phyloP scores from a whole-genome alignment of 768 basidiomycete species.

The Exsudoporus frostii region DNA sequence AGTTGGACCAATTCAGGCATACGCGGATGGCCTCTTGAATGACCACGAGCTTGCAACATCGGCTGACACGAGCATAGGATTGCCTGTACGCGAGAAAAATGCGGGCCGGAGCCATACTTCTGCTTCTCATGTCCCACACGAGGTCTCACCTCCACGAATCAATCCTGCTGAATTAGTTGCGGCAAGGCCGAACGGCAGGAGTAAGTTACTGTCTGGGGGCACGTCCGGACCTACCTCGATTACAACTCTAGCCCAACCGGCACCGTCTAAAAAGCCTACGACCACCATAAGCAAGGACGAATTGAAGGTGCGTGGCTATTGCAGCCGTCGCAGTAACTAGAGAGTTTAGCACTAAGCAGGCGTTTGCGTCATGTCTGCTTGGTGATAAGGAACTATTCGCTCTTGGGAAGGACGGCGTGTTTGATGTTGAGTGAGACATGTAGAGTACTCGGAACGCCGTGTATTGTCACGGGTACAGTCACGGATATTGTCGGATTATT shows the following conservation, averaged over 20 bases:
- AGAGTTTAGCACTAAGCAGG: conserved; percentile 12
- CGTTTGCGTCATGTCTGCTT: conserved; percentile 38
- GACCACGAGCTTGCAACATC: conserved; percentile 33
- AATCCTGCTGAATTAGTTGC: neutral
- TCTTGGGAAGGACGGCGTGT: conserved; percentile 28
- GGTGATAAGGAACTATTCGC: conserved; percentile 33
- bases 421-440: conserved; percentile 22
- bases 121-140: neutral
- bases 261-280: neutral
- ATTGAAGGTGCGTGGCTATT: conserved; percentile 19
- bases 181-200: neutral
- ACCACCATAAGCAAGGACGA: conserved; percentile 12
- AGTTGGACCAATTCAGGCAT: conserved; percentile 18
- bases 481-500: no score
- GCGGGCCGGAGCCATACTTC: neutral
- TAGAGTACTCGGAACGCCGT: neutral
- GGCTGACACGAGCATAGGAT: neutral
- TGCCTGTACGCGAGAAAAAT: neutral
- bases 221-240: neutral
- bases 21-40: conserved; percentile 36
- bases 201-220: neutral
- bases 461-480: no score
- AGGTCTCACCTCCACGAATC: neutral
- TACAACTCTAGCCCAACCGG: neutral
- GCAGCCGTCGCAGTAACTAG: neutral